These are phyloP conservation scores for Hypsizygus ulmarius DNA, from an alignment of 1,284 basidiomycete genomes.

Conservation along the genomic window DNA sequence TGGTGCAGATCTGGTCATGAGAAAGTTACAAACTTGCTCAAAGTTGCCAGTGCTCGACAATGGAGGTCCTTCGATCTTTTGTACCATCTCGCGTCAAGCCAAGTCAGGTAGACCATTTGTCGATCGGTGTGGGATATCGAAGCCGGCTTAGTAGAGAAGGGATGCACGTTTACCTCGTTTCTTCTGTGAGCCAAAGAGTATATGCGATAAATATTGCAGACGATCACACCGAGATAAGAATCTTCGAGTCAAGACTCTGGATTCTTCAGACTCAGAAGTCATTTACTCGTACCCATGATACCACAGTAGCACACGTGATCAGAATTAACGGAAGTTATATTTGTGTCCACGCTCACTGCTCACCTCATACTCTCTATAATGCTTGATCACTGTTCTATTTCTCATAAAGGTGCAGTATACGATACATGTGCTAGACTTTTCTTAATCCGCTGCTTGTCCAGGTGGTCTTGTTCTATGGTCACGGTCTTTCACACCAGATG, in stretches of 20 bases:
- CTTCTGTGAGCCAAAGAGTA: background rate
- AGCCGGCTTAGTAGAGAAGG: too few relatives aligned
- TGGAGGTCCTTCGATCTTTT: background rate
- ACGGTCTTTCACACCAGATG: conserved; percentile 86
- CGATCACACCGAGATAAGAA: too few relatives aligned
- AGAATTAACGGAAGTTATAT: too few relatives aligned
- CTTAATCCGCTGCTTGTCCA: conserved; percentile 28
- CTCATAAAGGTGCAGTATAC: conserved; percentile 20
- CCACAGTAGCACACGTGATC: too few relatives aligned
- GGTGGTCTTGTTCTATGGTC: conserved; percentile 94
- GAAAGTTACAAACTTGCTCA: too few relatives aligned
- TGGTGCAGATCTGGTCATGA: background rate
- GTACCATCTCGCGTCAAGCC: background rate
- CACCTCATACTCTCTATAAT: conserved; percentile 7
- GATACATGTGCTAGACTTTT: background rate
- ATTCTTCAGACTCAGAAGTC: too few relatives aligned
- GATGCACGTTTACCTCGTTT: background rate
- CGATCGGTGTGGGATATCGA: background rate
- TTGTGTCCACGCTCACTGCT: too few relatives aligned
- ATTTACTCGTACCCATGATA: too few relatives aligned
- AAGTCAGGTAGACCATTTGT: too few relatives aligned
- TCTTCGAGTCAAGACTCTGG: too few relatives aligned
- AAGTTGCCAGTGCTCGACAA: too few relatives aligned
- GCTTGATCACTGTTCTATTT: conserved; percentile 27
- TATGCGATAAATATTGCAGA: too few relatives aligned